Evolutionary conservation across 495 filamentous ascomycete genomes (phyloP), one percentile per base, ranked within the genome.

Genomic region (Hypoxylon lienhwacheense): DNA sequence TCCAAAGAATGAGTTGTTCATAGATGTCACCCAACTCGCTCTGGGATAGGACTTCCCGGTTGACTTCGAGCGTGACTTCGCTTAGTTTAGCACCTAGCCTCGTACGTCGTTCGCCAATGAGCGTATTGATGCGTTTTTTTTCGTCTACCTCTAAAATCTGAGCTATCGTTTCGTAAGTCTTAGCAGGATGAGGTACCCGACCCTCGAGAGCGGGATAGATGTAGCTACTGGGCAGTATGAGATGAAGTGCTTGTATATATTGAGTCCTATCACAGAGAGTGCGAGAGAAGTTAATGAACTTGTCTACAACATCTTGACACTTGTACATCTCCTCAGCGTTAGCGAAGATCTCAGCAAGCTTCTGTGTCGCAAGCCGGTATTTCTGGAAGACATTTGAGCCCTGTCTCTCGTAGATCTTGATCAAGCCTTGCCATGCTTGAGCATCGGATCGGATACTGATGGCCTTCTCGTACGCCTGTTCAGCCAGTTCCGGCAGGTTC

Each of bases 391-490:
- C 89, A 20, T 76, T 75, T 17, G 72, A 65, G 3, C 81, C 82
- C 63, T 90, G 87, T 51, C 80, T 85, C 63, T 95, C 88, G 63
- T 92, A 96, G 7, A 97, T 63, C 55, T 81, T 86, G 63, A 93
- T 79, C n/a, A 97, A 73, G 4, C 93, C 93, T 71, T 93, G 87
- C 91, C 90, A 97, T 55, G 88, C 87, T 47, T 89, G 81, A 31
- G 78, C 72, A 42, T 83, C 81, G 4, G 69, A 69, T 55, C 79
- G 78, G 26, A 80, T 66, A 4, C 59, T 50, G n/a, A 88, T 83
- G 3, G 93, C 92, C 19, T 82, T 70, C n/a, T 79, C 70, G 66
- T 97, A 97, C 1, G 84, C 81, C 24, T 73, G 75, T 55, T 91
- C 91, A 2, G 91, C 82, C 22, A 89, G 84, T 1, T 86, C 81